Evolutionary conservation across 306 rosid species (phyloP), one percentile per base, ranked within the genome.

Genomic region (Vachellia collinsii): DNA sequence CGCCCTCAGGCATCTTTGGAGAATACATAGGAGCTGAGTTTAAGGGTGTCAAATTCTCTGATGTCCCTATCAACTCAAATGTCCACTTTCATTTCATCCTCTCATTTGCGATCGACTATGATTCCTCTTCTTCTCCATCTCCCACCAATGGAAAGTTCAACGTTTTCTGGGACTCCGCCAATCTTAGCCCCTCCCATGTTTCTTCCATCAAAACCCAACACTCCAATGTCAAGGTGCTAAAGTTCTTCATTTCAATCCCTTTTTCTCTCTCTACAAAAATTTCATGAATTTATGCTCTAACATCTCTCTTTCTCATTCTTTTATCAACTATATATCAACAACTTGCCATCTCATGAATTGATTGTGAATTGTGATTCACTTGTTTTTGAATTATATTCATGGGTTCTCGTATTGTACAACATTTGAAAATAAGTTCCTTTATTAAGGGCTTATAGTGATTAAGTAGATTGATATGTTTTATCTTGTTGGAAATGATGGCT

Each of bases 1-100:
- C 88, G 6, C 8, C 67, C 4, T 62, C 68, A 12, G 4, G 68
- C 68, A 43, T 92, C 17, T 94, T 94, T 78, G 34, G 90, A 53
- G 97, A 90, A 86, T 91, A 94, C 87, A 94, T 91, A 11, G 98
- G 98, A 70, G 95, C 98, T 0, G 86, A 92, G 46, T 94, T 87
- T 79, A 88, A 88, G 8, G 78, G 86, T 41, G 94, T 91, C 7
- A 88, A 79, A 67, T 89, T 94, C 61, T 82, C 90, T 0, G 94
- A 94, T 50, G 94, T 92, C 19, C 98, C 93, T 0, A 62, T 94
- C 0, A 88, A 91, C 84, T 81, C 93, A 11, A 77, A 76, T 19
- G 93, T 89, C 22, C 58, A 91, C 58, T 89, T 92, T 81, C 94
- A 92, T 81, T 94, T 92, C 94, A 77, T 94, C 46, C 92, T 91